These are phyloP conservation scores for Hevea brasiliensis DNA, from an alignment of 345 rosid genomes.

Conservation along the genomic window DNA sequence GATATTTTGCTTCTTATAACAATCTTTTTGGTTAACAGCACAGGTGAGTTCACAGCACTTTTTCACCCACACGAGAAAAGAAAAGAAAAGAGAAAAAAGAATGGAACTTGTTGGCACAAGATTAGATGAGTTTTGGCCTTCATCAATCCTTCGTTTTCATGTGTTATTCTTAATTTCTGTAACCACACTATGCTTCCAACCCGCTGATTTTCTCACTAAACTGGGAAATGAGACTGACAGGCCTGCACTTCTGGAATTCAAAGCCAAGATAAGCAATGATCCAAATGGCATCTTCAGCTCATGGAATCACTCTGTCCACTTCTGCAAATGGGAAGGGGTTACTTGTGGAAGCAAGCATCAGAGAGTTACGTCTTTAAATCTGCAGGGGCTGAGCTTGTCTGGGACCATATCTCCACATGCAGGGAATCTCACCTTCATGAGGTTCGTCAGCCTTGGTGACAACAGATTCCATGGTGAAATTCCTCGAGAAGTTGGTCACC, in stretches of 20 bases:
- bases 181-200: neutral
- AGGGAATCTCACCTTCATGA: conserved; percentile 4
- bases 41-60: too few relatives aligned
- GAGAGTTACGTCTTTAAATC: neutral
- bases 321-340: conserved; percentile 1
- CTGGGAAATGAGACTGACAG: neutral
- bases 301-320: neutral
- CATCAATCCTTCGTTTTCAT: neutral
- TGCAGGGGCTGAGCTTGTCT: neutral
- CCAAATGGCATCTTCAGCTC: neutral
- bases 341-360: neutral
- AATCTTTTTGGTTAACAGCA: too few relatives aligned
- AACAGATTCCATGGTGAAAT: neutral
- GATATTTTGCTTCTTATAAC: too few relatives aligned
- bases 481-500: neutral
- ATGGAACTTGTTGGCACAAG: neutral
- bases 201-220: neutral
- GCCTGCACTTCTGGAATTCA: neutral
- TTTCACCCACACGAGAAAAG: too few relatives aligned
- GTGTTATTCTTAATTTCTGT: neutral
- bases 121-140: too few relatives aligned
- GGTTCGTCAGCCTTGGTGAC: neutral
- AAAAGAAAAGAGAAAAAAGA: too few relatives aligned
- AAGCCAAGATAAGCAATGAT: neutral
- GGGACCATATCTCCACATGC: neutral